These are phyloP conservation scores for Phytopythium vexans DNA, from an alignment of 352 stramenopile genomes.

Conservation along the genomic window DNA sequence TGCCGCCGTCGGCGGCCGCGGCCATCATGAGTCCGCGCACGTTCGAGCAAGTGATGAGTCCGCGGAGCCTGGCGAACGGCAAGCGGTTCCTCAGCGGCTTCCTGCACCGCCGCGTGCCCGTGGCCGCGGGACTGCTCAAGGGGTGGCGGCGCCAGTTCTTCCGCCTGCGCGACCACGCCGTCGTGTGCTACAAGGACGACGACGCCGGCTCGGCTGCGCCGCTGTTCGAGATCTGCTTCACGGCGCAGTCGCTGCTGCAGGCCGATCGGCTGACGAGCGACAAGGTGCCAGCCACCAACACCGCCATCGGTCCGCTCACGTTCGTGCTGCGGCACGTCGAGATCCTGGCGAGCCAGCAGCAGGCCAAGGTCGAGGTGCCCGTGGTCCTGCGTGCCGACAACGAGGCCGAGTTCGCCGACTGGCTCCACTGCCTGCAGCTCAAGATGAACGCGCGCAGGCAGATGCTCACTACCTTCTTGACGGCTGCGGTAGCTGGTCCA, in stretches of 20 bases:
- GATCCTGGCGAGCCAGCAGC: conserved; percentile 30
- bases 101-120: conserved; percentile 49
- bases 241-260: conserved; percentile 30
- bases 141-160: conserved; percentile 74
- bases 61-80: conserved; percentile 42
- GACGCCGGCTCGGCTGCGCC: conserved; percentile 19
- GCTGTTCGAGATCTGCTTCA: conserved; percentile 67
- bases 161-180: conserved; percentile 54
- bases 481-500: conserved; percentile 1
- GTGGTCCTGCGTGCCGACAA: conserved; percentile 51
- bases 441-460: conserved; percentile 53
- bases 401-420: conserved; percentile 34
- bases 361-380: conserved; percentile 36
- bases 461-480: conserved; percentile 6
- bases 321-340: conserved; percentile 53
- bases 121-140: conserved; percentile 61
- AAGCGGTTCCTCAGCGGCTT: conserved; percentile 58
- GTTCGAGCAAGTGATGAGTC: conserved; percentile 54
- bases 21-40: conserved; percentile 7
- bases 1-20: not conserved
- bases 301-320: conserved; percentile 22
- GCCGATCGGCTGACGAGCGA: conserved; percentile 18
- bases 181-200: conserved; percentile 65
- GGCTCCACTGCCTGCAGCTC: conserved; percentile 43
- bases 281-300: conserved; percentile 4